A percentile compares a stretch with the other conserved stretches of the same genome.
Conservation (phyloP, 2,329 filamentous ascomycete species). For the Sarocladiaceae sp. region DNA sequence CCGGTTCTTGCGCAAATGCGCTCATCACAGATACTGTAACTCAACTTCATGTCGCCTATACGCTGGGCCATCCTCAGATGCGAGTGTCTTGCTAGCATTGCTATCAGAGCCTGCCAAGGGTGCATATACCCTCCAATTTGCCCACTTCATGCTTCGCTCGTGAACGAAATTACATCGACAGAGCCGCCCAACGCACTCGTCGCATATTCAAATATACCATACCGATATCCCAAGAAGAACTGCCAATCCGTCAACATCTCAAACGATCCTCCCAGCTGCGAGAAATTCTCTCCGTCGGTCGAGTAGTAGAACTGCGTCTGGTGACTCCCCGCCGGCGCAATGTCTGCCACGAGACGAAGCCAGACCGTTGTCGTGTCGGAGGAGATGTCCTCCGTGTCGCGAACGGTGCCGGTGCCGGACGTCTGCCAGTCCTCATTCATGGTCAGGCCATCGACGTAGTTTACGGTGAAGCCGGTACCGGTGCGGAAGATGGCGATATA, state of each 20-base stretch:
- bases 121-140: too few relatives aligned
- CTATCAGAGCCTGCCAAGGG: too few relatives aligned
- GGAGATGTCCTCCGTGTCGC: conserved; percentile 1
- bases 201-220: conserved; percentile 42
- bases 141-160: neutral
- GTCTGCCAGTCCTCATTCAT: conserved; percentile 27
- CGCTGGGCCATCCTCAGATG: too few relatives aligned
- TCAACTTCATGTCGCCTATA: too few relatives aligned
- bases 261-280: conserved; percentile 26
- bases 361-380: conserved; percentile 14
- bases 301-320: conserved; percentile 30
- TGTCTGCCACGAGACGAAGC: conserved; percentile 17
- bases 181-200: conserved; percentile 25
- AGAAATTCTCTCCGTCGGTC: conserved; percentile 32
- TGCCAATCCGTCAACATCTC: conserved; percentile 33
- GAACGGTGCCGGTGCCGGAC: conserved; percentile 18
- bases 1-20: too few relatives aligned
- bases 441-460: conserved; percentile 18
- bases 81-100: too few relatives aligned
- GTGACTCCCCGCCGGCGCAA: conserved; percentile 13
- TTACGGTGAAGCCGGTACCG: conserved; percentile 19
- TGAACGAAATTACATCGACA: conserved; percentile 5
- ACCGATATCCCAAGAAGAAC: conserved; percentile 43
- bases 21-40: too few relatives aligned
- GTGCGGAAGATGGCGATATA: conserved; percentile 43